Evolutionary conservation across 768 basidiomycete species (phyloP).

Genomic region (Kwoniella botswanensis): DNA sequence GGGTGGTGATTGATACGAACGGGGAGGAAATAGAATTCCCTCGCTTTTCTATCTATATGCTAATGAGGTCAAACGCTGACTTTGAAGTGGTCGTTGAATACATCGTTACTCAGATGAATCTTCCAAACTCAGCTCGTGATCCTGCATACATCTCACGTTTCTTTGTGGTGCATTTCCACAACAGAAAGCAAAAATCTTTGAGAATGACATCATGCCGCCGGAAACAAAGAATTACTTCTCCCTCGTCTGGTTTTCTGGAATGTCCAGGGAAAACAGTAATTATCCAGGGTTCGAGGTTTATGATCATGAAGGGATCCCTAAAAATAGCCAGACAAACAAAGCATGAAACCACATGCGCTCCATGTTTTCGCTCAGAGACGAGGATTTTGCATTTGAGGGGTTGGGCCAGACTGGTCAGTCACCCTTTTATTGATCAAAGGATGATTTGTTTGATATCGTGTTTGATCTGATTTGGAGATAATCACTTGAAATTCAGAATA

Average conservation of each 20-base stretch:
- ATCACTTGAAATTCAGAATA: background rate
- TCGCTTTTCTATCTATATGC: too few species aligned
- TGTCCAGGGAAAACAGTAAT: background rate
- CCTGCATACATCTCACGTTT: background rate
- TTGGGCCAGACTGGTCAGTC: background rate
- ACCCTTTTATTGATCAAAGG: background rate
- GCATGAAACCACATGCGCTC: background rate
- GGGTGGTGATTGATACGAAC: too few species aligned
- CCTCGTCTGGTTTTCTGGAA: background rate
- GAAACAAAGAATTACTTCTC: background rate
- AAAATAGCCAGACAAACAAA: background rate
- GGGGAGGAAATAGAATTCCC: too few species aligned
- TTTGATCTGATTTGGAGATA: background rate
- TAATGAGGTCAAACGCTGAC: too few species aligned
- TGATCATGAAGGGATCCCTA: background rate
- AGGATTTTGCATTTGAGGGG: background rate
- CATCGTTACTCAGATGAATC: too few species aligned
- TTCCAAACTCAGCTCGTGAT: background rate
- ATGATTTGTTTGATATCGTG: background rate
- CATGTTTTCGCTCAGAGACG: background rate
- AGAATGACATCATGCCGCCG: constrained; percentile 15
- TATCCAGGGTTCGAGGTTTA: background rate
- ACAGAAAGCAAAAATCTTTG: background rate
- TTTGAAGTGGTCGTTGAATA: too few species aligned
- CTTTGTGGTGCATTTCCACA: background rate